Conservation (phyloP, 805 yeast species). For the Tetrapisispora nanseiensis region DNA sequence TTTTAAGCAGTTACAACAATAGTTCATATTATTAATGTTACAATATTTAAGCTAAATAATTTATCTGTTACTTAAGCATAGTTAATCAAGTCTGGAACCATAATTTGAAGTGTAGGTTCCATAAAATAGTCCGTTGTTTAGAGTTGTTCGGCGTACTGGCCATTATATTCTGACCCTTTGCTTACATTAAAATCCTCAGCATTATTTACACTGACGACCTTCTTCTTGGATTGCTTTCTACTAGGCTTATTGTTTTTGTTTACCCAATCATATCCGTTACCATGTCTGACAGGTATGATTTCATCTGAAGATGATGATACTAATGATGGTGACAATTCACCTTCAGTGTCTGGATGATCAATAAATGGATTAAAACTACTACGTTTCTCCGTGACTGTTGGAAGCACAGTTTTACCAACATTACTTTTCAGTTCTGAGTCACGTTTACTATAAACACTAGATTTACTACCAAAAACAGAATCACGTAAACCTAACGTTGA, state of each 20-base stretch:
- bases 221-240: conserved; percentile 27
- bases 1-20: too few relatives aligned
- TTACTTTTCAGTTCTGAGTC: background rate
- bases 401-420: conserved; percentile 5
- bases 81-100: too few relatives aligned
- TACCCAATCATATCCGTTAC: conserved; percentile 25
- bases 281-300: conserved; percentile 29
- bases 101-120: too few relatives aligned
- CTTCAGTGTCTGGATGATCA: background rate
- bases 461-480: conserved; percentile 29
- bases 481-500: conserved; percentile 34
- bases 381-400: conserved; percentile 9
- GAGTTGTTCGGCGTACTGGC: conserved; percentile 25
- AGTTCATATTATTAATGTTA: background rate
- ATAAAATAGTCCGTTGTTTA: background rate
- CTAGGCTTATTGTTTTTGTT: conserved; percentile 14
- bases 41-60: background rate
- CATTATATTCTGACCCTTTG: conserved; percentile 26
- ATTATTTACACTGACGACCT: conserved; percentile 29
- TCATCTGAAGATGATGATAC: conserved; percentile 24
- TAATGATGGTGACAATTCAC: conserved; percentile 2
- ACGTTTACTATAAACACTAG: background rate
- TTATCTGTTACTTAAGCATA: too few relatives aligned
- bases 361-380: conserved; percentile 2
- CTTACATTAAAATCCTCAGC: conserved; percentile 28